Conservation (phyloP, 768 basidiomycete genomes). For the Panellus pusillus region DNA sequence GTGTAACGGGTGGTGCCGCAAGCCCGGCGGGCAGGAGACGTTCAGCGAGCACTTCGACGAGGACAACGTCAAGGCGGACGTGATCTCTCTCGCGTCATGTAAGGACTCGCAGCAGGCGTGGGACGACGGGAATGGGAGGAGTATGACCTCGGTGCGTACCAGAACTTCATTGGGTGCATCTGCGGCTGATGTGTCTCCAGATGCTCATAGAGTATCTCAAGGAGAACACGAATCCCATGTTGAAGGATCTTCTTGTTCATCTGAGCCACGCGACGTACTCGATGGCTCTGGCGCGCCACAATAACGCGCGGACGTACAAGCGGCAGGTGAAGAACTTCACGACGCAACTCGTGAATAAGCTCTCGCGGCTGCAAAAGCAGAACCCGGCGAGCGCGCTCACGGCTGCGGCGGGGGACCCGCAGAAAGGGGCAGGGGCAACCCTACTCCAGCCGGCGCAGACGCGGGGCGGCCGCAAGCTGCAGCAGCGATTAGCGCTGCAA, state of each 20-base stretch:
- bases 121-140: constrained; percentile 9
- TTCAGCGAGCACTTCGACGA: not conserved
- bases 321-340: not conserved
- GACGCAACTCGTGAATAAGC: not conserved
- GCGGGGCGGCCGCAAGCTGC: too few species aligned
- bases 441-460: too few species aligned
- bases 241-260: constrained; percentile 5
- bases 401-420: not conserved
- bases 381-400: not conserved
- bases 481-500: too few species aligned
- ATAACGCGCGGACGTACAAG: not conserved
- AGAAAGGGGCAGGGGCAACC: too few species aligned
- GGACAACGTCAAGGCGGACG: constrained; percentile 4
- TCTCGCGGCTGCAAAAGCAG: not conserved
- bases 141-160: constrained; percentile 16
- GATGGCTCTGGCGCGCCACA: constrained; percentile 1
- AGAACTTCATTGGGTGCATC: not conserved
- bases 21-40: not conserved
- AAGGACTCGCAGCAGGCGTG: constrained; percentile 19
- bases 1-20: constrained; percentile 10
- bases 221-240: not conserved
- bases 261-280: constrained; percentile 9
- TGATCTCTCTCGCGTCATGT: constrained; percentile 19
- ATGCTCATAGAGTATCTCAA: constrained; percentile 2
- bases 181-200: not conserved